These are phyloP conservation scores for Clonostachys rosea DNA, from an alignment of 2,329 filamentous ascomycete genomes.

Conservation along the genomic window DNA sequence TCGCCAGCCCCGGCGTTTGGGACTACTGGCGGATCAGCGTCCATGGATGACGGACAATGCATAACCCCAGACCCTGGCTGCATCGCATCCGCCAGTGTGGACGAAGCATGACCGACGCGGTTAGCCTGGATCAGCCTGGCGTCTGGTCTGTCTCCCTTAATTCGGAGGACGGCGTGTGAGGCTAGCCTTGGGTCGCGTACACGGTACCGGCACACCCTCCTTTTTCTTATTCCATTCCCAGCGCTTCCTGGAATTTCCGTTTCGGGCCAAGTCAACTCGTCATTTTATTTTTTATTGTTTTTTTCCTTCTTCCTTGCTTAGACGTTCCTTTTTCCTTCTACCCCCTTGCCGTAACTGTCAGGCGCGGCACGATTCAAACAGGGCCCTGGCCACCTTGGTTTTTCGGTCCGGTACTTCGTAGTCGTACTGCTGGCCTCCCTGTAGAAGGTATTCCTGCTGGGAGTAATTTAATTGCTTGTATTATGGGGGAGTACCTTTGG, in stretches of 20 bases:
- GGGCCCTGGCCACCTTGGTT: too few relatives aligned
- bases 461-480: too few relatives aligned
- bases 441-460: too few relatives aligned
- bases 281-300: slow-evolving; percentile 1
- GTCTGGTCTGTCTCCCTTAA: slow-evolving; percentile 1
- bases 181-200: too few relatives aligned
- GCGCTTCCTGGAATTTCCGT: background rate
- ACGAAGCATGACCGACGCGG: background rate
- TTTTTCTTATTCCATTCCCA: too few relatives aligned
- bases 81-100: slow-evolving; percentile 2
- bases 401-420: too few relatives aligned
- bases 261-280: background rate
- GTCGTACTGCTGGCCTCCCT: too few relatives aligned
- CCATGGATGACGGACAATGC: background rate
- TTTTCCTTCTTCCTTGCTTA: background rate
- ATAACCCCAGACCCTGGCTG: slow-evolving; percentile 1
- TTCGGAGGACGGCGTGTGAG: background rate
- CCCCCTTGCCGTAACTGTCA: too few relatives aligned
- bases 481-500: too few relatives aligned
- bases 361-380: too few relatives aligned
- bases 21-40: slow-evolving; percentile 4
- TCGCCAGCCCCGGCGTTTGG: slow-evolving; percentile 1
- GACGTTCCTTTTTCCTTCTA: background rate
- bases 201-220: too few relatives aligned
- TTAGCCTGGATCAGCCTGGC: background rate